phyloP scores from a whole-genome alignment of 257 asterid species.

The Penstemon davidsonii region DNA sequence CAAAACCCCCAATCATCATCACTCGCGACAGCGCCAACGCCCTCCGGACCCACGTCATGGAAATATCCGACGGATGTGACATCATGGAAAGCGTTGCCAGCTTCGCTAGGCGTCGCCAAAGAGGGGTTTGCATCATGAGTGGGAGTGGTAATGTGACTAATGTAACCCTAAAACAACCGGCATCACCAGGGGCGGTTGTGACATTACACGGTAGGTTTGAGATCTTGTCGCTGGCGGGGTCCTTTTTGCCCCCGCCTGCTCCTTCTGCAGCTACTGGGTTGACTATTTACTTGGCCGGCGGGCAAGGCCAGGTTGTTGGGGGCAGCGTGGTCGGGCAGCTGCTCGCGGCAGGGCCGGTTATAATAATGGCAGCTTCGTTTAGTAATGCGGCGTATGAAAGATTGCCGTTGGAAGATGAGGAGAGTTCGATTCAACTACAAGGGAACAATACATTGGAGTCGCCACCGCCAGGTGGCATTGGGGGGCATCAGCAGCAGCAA shows the following conservation, averaged over 20 bases:
- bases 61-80: slow-evolving; percentile 78
- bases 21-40: slow-evolving; percentile 91
- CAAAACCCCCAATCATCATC: slow-evolving; percentile 88
- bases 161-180: slow-evolving; percentile 81
- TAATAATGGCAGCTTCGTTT: slow-evolving; percentile 88
- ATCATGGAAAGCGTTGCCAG: slow-evolving; percentile 67
- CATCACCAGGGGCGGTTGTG: slow-evolving; percentile 73
- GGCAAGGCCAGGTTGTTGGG: slow-evolving; percentile 95
- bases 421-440: slow-evolving; percentile 34
- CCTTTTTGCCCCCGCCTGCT: slow-evolving; percentile 92
- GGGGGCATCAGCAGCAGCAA: slow-evolving; percentile 27
- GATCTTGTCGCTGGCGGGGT: slow-evolving; percentile 75
- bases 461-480: slow-evolving; percentile 31
- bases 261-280: slow-evolving; percentile 71
- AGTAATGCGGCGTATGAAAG: slow-evolving; percentile 94
- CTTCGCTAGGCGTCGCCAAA: slow-evolving; percentile 77
- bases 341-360: slow-evolving; percentile 80
- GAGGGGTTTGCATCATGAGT: slow-evolving; percentile 89
- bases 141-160: slow-evolving; percentile 80
- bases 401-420: slow-evolving; percentile 78
- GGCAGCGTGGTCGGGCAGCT: slow-evolving; percentile 88
- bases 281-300: slow-evolving; percentile 80
- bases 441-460: slow-evolving; percentile 38
- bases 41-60: slow-evolving; percentile 92
- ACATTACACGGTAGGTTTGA: slow-evolving; percentile 83